Percentiles rank a stretch among this genome's conserved stretches.
These are phyloP conservation scores for Lentinula aciculospora DNA, from an alignment of 768 basidiomycete genomes.

Conservation along the genomic window DNA sequence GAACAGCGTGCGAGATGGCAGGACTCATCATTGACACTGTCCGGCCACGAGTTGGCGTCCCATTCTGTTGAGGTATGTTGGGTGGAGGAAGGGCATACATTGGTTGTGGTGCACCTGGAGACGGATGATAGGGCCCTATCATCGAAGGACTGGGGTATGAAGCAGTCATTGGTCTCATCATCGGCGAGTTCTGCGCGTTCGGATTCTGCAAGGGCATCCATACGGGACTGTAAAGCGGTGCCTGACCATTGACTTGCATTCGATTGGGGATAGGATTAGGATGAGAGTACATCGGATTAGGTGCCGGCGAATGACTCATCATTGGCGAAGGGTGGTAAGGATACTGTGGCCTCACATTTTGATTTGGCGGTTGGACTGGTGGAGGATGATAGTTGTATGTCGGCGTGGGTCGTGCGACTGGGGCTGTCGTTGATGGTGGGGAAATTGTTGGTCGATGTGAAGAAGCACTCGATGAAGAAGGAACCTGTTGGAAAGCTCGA, in stretches of 20 bases:
- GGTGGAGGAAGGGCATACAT: constrained; percentile 40
- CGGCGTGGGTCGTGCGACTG: constrained; percentile 39
- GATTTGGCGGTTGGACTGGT: constrained; percentile 37
- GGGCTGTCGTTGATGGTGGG: constrained; percentile 40
- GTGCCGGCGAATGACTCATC: constrained; percentile 67
- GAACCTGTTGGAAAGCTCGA: constrained; percentile 84
- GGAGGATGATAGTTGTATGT: constrained; percentile 18
- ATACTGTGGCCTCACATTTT: constrained; percentile 52
- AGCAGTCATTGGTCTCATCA: constrained; percentile 54
- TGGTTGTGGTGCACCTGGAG: constrained; percentile 39
- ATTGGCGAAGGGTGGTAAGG: constrained; percentile 58
- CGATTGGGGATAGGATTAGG: constrained; percentile 59
- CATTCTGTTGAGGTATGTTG: constrained; percentile 38
- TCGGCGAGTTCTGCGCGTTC: constrained; percentile 38
- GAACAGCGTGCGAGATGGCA: constrained; percentile 49
- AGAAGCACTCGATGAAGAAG: constrained; percentile 43
- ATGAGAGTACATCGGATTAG: constrained; percentile 60
- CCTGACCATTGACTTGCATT: constrained; percentile 57
- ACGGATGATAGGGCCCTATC: constrained; percentile 54
- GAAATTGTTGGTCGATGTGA: constrained; percentile 47
- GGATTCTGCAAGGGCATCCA: constrained; percentile 57
- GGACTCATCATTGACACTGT: constrained; percentile 66
- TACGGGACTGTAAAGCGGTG: constrained; percentile 55
- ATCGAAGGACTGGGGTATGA: constrained; percentile 57
- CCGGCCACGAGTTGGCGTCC: constrained; percentile 38